Base-by-base conservation (phyloP, 306 rosid species). In the Corylus americana region DNA sequence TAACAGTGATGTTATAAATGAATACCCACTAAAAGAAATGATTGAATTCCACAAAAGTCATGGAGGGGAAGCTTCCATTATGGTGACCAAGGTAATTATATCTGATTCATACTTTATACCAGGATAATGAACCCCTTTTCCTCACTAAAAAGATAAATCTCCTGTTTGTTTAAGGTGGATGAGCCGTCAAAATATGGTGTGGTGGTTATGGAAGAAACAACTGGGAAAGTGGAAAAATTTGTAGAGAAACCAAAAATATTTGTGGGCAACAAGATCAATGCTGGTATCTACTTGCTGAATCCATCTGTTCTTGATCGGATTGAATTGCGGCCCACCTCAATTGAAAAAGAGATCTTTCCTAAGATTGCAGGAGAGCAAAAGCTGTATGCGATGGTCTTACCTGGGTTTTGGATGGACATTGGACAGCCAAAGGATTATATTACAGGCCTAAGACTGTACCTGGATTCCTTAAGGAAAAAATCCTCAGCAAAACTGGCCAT, bases 341-440 rank as follows among this genome's bases (percentile, higher is more conserved):
- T 96, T 17, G 99, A 96, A 89, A 96, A 96, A 79, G 99, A 96
- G 83, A 89, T 96, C 37, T 96, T 96, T 78, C 99, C 99, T 4
- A 88, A 86, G 50, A 93, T 96, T 62, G 98, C 98, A 62, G 90
- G 90, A 14, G 99, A 92, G 85, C 71, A 88, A 55, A 88, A 91
- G 88, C 93, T 96, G 39, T 91, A 45, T 80, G 99, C 98, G 71
- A 96, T 96, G 99, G 97, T 96, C 75, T 89, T 96, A 35, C 98
- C 99, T 5, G 99, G 99, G 82, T 96, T 96, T 77, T 96, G 99
- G 99, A 96, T 96, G 99, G 99, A 96, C 90, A 90, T 96, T 74
- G 99, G 99, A 77, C 99, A 96, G 25, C 99, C 99, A 5, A 93
- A 87, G 90, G 99, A 96, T 85, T 96, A 96, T 44, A 91, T 96